These are phyloP conservation scores for Crotalaria pallida DNA, from an alignment of 306 rosid genomes.

Conservation along the genomic window DNA sequence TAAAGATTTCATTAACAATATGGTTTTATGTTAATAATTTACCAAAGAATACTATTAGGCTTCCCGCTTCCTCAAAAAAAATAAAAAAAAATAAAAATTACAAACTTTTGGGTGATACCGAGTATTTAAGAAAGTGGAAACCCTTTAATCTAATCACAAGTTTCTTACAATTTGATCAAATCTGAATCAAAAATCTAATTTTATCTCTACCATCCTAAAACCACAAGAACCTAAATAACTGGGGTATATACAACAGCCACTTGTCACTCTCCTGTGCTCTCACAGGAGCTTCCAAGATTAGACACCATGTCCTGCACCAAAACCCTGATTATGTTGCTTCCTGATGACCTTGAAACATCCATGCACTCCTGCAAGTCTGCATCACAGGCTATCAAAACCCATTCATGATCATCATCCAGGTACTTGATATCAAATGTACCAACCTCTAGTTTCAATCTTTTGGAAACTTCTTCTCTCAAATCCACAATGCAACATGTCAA, in stretches of 20 bases:
- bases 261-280: slow-evolving; percentile 53
- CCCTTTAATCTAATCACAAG: slow-evolving; percentile 9
- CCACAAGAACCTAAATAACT: slow-evolving; percentile 21
- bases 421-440: slow-evolving; percentile 80
- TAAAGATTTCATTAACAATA: not conserved
- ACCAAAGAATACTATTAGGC: not conserved
- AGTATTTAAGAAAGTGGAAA: slow-evolving; percentile 15
- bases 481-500: slow-evolving; percentile 46
- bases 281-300: slow-evolving; percentile 70
- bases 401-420: slow-evolving; percentile 81
- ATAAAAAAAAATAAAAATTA: too few relatives aligned
- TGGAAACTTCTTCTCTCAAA: slow-evolving; percentile 71
- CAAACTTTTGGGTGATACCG: not conserved
- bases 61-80: too few relatives aligned
- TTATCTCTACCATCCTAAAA: slow-evolving; percentile 23
- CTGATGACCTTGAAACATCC: slow-evolving; percentile 60
- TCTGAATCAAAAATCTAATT: slow-evolving; percentile 34
- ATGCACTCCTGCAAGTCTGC: slow-evolving; percentile 90
- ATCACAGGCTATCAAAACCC: slow-evolving; percentile 86
- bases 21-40: not conserved
- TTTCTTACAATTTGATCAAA: slow-evolving; percentile 33
- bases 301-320: slow-evolving; percentile 57
- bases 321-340: slow-evolving; percentile 65
- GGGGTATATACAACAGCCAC: slow-evolving; percentile 29
- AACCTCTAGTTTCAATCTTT: slow-evolving; percentile 66